These are phyloP conservation scores for Fagopyrum esculentum DNA, from an alignment of 148 eudicot species.

Conservation along the genomic window DNA sequence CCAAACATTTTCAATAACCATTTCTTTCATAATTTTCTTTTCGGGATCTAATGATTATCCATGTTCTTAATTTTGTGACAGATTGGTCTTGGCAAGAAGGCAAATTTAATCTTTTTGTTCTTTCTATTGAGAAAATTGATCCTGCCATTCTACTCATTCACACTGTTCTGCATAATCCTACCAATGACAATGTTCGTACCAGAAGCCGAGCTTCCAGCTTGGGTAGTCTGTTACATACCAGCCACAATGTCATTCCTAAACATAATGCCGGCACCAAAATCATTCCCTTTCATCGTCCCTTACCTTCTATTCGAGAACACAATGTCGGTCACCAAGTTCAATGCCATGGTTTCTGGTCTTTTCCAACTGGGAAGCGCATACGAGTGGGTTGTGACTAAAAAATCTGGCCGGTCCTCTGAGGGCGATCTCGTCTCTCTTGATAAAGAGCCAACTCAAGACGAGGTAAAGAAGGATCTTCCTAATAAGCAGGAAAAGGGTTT, in stretches of 20 bases:
- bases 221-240: slow-evolving; percentile 92
- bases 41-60: slow-evolving; percentile 1
- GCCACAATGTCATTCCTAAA: slow-evolving; percentile 88
- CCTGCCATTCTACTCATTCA: slow-evolving; percentile 91
- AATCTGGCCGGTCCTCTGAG: slow-evolving; percentile 97
- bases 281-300: slow-evolving; percentile 93
- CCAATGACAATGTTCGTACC: slow-evolving; percentile 99
- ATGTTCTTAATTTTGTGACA: slow-evolving; percentile 28
- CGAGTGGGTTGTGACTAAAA: slow-evolving; percentile 97
- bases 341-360: slow-evolving; percentile 93
- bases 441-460: slow-evolving; percentile 35
- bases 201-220: slow-evolving; percentile 80
- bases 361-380: slow-evolving; percentile 93
- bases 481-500: slow-evolving; percentile 11
- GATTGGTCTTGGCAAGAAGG: slow-evolving; percentile 86
- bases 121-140: slow-evolving; percentile 85
- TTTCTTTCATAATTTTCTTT: neutral
- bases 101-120: slow-evolving; percentile 79
- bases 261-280: slow-evolving; percentile 88
- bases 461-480: slow-evolving; percentile 34
- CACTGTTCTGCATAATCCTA: slow-evolving; percentile 87
- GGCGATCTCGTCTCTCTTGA: slow-evolving; percentile 59
- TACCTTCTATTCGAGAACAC: slow-evolving; percentile 97
- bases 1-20: neutral
- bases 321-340: slow-evolving; percentile 96